Percentiles rank a stretch among this genome's conserved stretches.
These are phyloP conservation scores for Phalaenopsis equestris DNA, from an alignment of 106 monocot species.

Conservation along the genomic window DNA sequence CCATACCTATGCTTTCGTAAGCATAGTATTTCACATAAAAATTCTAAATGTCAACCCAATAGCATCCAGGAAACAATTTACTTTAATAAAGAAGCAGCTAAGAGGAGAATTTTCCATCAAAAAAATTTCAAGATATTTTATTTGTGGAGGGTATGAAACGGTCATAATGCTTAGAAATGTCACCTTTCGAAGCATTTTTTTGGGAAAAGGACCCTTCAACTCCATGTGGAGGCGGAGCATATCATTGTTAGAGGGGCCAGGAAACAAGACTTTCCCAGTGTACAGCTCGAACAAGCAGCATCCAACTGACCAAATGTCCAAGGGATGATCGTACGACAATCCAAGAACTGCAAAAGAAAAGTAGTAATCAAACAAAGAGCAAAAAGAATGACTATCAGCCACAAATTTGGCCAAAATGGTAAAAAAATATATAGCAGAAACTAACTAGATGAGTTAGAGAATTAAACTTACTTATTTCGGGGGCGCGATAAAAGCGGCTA, in stretches of 20 bases:
- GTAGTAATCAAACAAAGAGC: slow-evolving; percentile 1
- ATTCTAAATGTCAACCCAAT: neutral
- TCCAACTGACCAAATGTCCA: slow-evolving; percentile 99
- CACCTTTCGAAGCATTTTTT: slow-evolving; percentile 95
- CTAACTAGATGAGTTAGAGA: neutral
- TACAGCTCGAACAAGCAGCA: slow-evolving; percentile 97
- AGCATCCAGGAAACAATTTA: neutral
- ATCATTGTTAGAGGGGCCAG: slow-evolving; percentile 92
- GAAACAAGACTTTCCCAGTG: slow-evolving; percentile 86
- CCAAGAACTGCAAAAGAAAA: slow-evolving; percentile 77
- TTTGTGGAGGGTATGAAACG: neutral
- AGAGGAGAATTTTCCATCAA: too few relatives aligned
- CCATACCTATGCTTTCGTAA: neutral
- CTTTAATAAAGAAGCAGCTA: neutral
- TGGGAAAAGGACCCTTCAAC: slow-evolving; percentile 90
- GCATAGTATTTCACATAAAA: neutral
- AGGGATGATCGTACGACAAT: slow-evolving; percentile 84
- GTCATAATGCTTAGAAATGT: neutral
- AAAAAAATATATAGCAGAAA: neutral
- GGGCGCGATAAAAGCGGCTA: slow-evolving; percentile 97
- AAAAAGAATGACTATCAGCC: slow-evolving; percentile 1
- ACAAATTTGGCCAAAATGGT: neutral
- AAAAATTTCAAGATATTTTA: neutral
- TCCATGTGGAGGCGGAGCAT: slow-evolving; percentile 99
- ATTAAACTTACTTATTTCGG: slow-evolving; percentile 88